Conservation (phyloP, 208 protist species). For the Tritrichomonas musculus region DNA sequence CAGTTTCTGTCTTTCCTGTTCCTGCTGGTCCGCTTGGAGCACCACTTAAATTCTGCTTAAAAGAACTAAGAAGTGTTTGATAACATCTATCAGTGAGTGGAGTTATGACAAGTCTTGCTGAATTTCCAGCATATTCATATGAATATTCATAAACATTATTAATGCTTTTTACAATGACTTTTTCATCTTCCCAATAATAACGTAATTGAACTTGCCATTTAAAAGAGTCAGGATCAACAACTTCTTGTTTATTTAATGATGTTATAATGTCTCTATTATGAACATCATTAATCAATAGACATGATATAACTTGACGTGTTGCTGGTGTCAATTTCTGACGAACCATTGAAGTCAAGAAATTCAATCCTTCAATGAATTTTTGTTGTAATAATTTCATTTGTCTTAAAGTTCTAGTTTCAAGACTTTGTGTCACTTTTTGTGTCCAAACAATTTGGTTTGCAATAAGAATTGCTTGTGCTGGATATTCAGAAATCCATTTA, state of each 20-base stretch:
- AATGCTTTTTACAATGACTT: slow-evolving; percentile 48
- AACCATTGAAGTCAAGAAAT: background rate
- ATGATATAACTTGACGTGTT: slow-evolving; percentile 28
- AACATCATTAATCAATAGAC: slow-evolving; percentile 66
- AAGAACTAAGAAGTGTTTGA: slow-evolving; percentile 61
- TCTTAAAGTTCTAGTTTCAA: slow-evolving; percentile 44
- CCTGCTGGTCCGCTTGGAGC: slow-evolving; percentile 62
- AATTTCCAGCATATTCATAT: slow-evolving; percentile 59
- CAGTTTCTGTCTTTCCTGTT: slow-evolving; percentile 65
- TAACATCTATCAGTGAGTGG: slow-evolving; percentile 63
- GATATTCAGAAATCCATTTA: slow-evolving; percentile 78
- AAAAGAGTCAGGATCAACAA: slow-evolving; percentile 73
- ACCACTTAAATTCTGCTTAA: slow-evolving; percentile 60
- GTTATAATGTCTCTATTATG: slow-evolving; percentile 46
- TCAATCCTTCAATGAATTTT: slow-evolving; percentile 50
- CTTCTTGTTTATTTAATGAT: slow-evolving; percentile 69
- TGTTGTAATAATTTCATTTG: background rate
- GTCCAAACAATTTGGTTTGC: slow-evolving; percentile 81
- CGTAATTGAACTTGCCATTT: slow-evolving; percentile 86
- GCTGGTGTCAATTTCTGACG: background rate
- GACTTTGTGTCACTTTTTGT: slow-evolving; percentile 69
- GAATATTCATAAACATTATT: slow-evolving; percentile 47
- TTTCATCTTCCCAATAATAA: slow-evolving; percentile 79
- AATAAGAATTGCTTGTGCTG: slow-evolving; percentile 76
- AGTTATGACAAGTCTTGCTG: slow-evolving; percentile 53